Evolutionary conservation across 768 basidiomycete genomes (phyloP).

Genomic region (Mrakia gelida): DNA sequence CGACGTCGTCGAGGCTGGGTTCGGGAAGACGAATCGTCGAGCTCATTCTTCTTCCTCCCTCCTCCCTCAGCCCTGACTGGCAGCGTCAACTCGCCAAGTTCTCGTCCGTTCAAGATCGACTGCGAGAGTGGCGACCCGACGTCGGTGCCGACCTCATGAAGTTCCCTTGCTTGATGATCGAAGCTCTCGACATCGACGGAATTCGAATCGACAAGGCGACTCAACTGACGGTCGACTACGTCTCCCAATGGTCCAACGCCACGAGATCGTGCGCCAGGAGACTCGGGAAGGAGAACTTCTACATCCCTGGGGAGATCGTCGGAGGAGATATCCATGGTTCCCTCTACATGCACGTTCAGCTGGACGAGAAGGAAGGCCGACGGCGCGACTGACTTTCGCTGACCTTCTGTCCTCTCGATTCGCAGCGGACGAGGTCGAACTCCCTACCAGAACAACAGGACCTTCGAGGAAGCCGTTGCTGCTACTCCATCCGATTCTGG

Average conservation of each 20-base stretch:
- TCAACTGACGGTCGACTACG: conserved; percentile 77
- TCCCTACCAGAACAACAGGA: conserved; percentile 62
- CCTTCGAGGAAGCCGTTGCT: conserved; percentile 64
- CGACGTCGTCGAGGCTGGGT: too few species aligned
- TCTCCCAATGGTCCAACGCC: conserved; percentile 69
- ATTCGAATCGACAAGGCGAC: conserved; percentile 95
- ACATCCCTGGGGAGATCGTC: conserved; percentile 87
- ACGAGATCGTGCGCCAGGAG: conserved; percentile 69
- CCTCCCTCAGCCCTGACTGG: conserved; percentile 46
- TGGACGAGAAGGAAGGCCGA: neutral
- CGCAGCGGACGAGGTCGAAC: conserved; percentile 73
- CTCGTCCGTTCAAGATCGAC: conserved; percentile 91
- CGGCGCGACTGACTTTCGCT: neutral
- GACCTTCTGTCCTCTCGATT: neutral
- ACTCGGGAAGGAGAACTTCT: conserved; percentile 78
- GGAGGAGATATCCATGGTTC: conserved; percentile 85
- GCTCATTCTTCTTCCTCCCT: neutral
- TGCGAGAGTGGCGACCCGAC: conserved; percentile 78
- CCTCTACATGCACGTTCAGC: conserved; percentile 63
- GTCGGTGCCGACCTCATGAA: conserved; percentile 69
- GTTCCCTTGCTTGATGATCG: conserved; percentile 80
- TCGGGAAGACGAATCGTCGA: neutral
- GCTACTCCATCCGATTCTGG: conserved; percentile 59
- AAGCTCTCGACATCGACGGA: conserved; percentile 82
- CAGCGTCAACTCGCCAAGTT: conserved; percentile 92